phyloP scores from a whole-genome alignment of 2,329 filamentous ascomycete genomes.

The Stachybotrys chlorohalonatus region DNA sequence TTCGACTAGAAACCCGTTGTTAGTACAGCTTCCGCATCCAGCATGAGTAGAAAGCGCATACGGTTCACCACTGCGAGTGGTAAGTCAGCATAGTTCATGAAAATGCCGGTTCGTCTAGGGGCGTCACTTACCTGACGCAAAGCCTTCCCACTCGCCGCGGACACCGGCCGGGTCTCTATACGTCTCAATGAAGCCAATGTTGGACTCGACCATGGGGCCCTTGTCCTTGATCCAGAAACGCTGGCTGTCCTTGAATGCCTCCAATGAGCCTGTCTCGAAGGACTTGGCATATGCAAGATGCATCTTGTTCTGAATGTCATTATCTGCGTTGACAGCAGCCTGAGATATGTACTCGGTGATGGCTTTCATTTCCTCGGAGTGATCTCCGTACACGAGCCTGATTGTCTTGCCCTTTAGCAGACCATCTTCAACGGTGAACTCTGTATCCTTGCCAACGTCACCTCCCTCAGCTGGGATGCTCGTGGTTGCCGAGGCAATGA shows the following conservation, averaged over 20 bases:
- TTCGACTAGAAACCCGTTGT: constrained; percentile 42
- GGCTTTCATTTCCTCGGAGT: constrained; percentile 60
- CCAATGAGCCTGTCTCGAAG: constrained; percentile 64
- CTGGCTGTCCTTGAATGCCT: constrained; percentile 73
- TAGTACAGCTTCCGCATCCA: background rate
- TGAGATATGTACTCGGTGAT: constrained; percentile 59
- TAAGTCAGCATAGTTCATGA: background rate
- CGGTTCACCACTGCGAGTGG: constrained; percentile 55
- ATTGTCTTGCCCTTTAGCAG: constrained; percentile 57
- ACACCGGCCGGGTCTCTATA: constrained; percentile 77
- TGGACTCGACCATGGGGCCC: constrained; percentile 69
- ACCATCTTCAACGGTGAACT: constrained; percentile 51
- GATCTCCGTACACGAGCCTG: constrained; percentile 66
- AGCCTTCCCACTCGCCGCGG: constrained; percentile 78
- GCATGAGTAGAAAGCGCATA: constrained; percentile 9
- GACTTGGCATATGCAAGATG: constrained; percentile 65
- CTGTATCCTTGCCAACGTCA: constrained; percentile 58
- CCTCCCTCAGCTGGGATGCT: constrained; percentile 52
- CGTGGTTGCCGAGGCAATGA: constrained; percentile 62
- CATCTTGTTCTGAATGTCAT: constrained; percentile 67
- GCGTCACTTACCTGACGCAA: constrained; percentile 48
- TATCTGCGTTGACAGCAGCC: constrained; percentile 60
- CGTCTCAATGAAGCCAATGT: constrained; percentile 79
- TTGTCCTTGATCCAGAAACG: constrained; percentile 77
- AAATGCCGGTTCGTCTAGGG: background rate